Base-by-base conservation (phyloP, 306 rosid species). In the Fragaria vesca region DNA sequence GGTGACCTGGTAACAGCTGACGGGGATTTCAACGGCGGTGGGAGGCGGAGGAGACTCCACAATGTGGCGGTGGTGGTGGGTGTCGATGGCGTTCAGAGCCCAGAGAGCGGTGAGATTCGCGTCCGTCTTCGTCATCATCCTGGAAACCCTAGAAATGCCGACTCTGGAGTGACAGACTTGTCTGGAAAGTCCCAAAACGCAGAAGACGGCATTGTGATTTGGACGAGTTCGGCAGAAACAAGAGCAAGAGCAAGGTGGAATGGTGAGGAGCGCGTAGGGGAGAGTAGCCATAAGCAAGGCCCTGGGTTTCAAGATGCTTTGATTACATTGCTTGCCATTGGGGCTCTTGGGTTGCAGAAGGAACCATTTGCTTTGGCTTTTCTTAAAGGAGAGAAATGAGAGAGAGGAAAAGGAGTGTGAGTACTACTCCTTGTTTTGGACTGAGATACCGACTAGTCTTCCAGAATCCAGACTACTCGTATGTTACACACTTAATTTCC, bases 1-100 rank as follows among this genome's bases (percentile, higher is more conserved):
- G 57, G 79, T 83, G 65, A 95, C 98, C 98, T 88, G 99, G 76
- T 86, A 93, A 76, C 99, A 96, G 50, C 91, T 85, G 75, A 96
- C 90, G 4, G 97, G 96, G 61, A 96, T 90, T 82, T 96, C 98
- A 75, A 82, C 82, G 12, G 80, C 72, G 69, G 90, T 68, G 83
- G 76, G 71, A 73, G 76, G 13, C 28, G 72, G 80, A 16, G 79
- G 30, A 76, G 72, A 80, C 62, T 88, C 88, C 6, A 74, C 62
- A 87, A 79, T 77, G 90, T 84, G 83, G 28, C n/a, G 81, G 20
- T 81, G 81, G 71, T 78, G 83, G 6, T 3, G 81, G n/a, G 83
- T 83, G 77, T 84, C 94, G 61, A 81, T 83, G 11, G 90, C 84
- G 63, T 86, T 93, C 86, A 89, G 51, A 80, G 84, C 86, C 85